Evolutionary conservation across 1,284 basidiomycete species (phyloP), one percentile per base, ranked within the genome.

Genomic region (Takashimella koratensis): DNA sequence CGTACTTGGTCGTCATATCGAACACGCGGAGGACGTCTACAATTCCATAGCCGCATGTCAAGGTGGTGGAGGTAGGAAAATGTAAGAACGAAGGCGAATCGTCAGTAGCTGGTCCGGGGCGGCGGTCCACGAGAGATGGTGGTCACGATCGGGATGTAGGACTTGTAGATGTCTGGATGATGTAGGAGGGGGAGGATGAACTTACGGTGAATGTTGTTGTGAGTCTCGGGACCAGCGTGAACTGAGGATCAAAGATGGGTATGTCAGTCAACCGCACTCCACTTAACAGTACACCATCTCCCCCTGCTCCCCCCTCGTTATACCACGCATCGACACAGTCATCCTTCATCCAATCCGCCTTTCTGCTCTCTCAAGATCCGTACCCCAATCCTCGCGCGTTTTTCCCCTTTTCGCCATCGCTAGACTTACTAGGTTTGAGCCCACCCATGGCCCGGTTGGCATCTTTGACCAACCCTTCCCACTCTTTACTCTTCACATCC

Each of bases 1-100:
- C 92, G 68, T 86, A 95, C 61, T 90, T 84, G 53, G 86, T 85
- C 0, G 85, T 84, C 83, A 88, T 75, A 71, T 93, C 90, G 63
- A 92, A 93, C 2, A 86, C 82, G 2, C 88, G 82, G 12, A 92
- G 82, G 47, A 91, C 87, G 79, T 85, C 73, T 88, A 80, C 0
- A 13, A 10, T 87, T 53, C 21, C 5, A 40, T 36, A 23, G 19
- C 26, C 40, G 26, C 16, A 25, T 43, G 16, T 21, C 22, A 20
- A 13, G 8, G 44, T 39, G 27, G 10, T n/a, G 4, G 23, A 20
- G 49, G 16, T 22, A 25, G 25, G 40, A 47, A 36, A 44, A 25
- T 22, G 42, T 41, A 41, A 11, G 36, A 21, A n/a, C 13, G 20
- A 30, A 20, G 47, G 3, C 25, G 16, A 21, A 8, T n/a, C n/a